phyloP scores from a whole-genome alignment of 805 yeast genomes.

The Tetrapisispora fleetii region DNA sequence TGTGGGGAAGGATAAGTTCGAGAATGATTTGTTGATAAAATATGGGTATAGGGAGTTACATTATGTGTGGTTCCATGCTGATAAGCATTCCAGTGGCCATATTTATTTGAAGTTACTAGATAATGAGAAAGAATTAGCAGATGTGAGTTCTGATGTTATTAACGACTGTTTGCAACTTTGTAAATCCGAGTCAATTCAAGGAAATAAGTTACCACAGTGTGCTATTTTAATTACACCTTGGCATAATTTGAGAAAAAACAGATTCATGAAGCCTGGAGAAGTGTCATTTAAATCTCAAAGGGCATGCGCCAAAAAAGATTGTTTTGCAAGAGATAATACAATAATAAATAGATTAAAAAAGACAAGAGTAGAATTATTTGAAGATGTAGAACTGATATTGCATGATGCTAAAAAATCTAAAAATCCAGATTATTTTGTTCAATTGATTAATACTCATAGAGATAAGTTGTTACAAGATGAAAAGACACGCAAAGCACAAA shows the following conservation, averaged over 20 bases:
- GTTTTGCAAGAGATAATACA: conserved; percentile 48
- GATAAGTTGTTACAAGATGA: conserved; percentile 19
- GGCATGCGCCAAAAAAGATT: conserved; percentile 41
- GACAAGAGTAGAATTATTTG: conserved; percentile 46
- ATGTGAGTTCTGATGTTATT: conserved; percentile 44
- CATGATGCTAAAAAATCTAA: conserved; percentile 26
- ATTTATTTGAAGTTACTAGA: conserved; percentile 49
- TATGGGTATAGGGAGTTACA: conserved; percentile 52
- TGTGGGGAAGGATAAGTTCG: conserved; percentile 69
- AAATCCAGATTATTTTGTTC: conserved; percentile 18
- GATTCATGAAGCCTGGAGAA: conserved; percentile 69
- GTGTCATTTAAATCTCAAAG: conserved; percentile 60
- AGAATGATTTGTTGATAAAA: conserved; percentile 52
- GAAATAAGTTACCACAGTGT: conserved; percentile 57
- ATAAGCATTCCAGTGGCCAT: conserved; percentile 68
- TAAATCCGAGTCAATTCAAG: conserved; percentile 68
- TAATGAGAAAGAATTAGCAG: conserved; percentile 37
- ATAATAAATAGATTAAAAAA: conserved; percentile 54
- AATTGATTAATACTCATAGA: conserved; percentile 11
- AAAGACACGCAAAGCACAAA: conserved; percentile 11
- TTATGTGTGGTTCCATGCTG: conserved; percentile 70
- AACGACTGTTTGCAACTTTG: conserved; percentile 59
- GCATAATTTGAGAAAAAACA: conserved; percentile 54
- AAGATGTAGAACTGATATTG: conserved; percentile 21
- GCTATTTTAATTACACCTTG: conserved; percentile 68